Base-by-base conservation (phyloP, 2,329 filamentous ascomycete species). In the Coniella vitis region DNA sequence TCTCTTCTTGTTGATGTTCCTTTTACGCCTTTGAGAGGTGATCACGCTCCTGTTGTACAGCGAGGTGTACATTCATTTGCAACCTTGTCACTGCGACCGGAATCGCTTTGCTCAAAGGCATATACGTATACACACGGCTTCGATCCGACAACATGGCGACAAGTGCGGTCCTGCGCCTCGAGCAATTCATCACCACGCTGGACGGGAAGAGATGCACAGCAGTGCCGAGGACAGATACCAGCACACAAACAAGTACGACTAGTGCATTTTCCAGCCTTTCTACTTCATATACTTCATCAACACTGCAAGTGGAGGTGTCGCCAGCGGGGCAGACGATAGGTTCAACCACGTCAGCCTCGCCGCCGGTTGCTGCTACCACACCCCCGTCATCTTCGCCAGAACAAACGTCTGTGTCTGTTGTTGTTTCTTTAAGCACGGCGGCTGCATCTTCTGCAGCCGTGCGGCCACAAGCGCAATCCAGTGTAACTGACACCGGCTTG, bases 121-220 rank as follows among this genome's bases (percentile, higher is more conserved):
- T 16, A 22, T 21, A 10, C 22, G 20, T 9, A 21, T 7, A 20
- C 20, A 21, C 19, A 7, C 37, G 3, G 22, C 10, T 13, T 29
- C 22, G 22, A 31, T 16, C 21, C 29, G 25, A 3, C 20, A 40
- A 31, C 9, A 76, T 77, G 73, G 69, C 68, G 49, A 62, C 63
- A 31, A 66, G 60, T 52, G 57, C 65, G 48, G 66, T 62, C 60
- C 68, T 75, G 60, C 68, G 67, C 55, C 61, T 63, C 58, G 70
- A 73, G 59, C 69, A 70, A 52, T 71, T 73, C 52, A 68, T 75
- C 50, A 78, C 74, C 47, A 71, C 63, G 42, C 65, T 78, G 47
- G 62, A 69, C 49, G 74, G 73, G 45, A 72, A 69, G 60, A 69
- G 69, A 62, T 79, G 77, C 65, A 79, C 76, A 57, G 75, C 72